A percentile compares a stretch with the other conserved stretches of the same genome.
Conservation (phyloP, 768 basidiomycete species). For the Mycena epipterygia region DNA sequence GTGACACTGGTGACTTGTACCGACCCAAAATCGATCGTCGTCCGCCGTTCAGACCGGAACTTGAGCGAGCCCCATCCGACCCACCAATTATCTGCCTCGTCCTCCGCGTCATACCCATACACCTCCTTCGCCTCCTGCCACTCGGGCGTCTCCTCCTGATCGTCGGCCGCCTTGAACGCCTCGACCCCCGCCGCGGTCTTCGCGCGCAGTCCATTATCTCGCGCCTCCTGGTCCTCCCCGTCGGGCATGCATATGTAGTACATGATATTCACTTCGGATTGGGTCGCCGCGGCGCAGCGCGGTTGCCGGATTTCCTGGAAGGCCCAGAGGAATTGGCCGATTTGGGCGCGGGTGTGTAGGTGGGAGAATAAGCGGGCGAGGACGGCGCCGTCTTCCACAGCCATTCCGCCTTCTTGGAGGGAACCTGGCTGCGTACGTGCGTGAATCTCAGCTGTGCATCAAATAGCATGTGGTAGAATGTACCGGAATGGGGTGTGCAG, state of each 20-base stretch:
- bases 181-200: constrained; percentile 47
- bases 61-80: constrained; percentile 57
- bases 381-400: constrained; percentile 72
- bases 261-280: constrained; percentile 61
- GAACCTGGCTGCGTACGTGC: constrained; percentile 57
- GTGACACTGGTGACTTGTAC: too few relatives aligned
- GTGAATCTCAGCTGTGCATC: too few relatives aligned
- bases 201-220: constrained; percentile 54
- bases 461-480: too few relatives aligned
- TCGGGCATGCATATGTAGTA: constrained; percentile 60
- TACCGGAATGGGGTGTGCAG: constrained; percentile 15
- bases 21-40: too few relatives aligned
- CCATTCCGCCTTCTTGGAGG: constrained; percentile 62
- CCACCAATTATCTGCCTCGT: constrained; percentile 75
- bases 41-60: too few relatives aligned
- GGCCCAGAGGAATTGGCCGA: constrained; percentile 62
- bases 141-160: too few relatives aligned
- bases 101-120: constrained; percentile 70
- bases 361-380: constrained; percentile 73
- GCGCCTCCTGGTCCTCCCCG: constrained; percentile 56
- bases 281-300: constrained; percentile 57
- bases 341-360: constrained; percentile 61
- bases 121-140: constrained; percentile 61
- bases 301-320: constrained; percentile 68
- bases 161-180: constrained; percentile 4